Base-by-base conservation (phyloP, 2,329 filamentous ascomycete species). In the Phoma sp. region DNA sequence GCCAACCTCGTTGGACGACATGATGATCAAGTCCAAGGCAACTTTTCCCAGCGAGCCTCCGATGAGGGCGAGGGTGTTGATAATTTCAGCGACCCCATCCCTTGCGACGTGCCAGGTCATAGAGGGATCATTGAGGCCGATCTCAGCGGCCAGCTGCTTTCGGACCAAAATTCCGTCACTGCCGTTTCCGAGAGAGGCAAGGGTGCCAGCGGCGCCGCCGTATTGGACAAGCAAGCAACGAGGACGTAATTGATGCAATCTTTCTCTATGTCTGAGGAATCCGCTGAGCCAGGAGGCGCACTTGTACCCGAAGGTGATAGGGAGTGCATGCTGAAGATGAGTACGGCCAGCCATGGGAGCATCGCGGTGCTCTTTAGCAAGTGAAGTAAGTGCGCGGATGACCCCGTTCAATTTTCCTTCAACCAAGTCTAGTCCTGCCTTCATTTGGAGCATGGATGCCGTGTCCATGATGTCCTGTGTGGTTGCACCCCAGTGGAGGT, bases 381-480 rank as follows among this genome's bases (percentile, higher is more conserved):
- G 0, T 53, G 53, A 20, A 76, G 72, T 5, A 85, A 70, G 5
- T 76, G 77, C 4, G 64, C 62, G 26, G 17, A 79, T 76, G 3
- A 84, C 72, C 1, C 76, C 75, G 2, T 68, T 56, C 2, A 84
- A 68, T 3, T 80, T 73, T 4, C 70, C 63, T 53, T 82, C 76
- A 4, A 85, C 75, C 14, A 85, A 76, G 0, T 70, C 66, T 12
- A 85, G 68, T 0, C 82, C 82, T 11, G 76, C 60, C 34, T 81
- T 80, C 66, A 84, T 83, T 59, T 85, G 83, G 7, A 85, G 61
- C 1, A 83, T 72, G 11, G 77, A 80, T 0, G 82, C 83, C 0
- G 79, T 71, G 57, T 85, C 83, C 82, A 84, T 84, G 53, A 85
- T 84, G 59, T 85, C 83, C 57, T 85, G 83, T 0, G 83, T 85